Evolutionary conservation across 2,329 filamentous ascomycete species (phyloP).

Genomic region (Cryphonectria radicalis): DNA sequence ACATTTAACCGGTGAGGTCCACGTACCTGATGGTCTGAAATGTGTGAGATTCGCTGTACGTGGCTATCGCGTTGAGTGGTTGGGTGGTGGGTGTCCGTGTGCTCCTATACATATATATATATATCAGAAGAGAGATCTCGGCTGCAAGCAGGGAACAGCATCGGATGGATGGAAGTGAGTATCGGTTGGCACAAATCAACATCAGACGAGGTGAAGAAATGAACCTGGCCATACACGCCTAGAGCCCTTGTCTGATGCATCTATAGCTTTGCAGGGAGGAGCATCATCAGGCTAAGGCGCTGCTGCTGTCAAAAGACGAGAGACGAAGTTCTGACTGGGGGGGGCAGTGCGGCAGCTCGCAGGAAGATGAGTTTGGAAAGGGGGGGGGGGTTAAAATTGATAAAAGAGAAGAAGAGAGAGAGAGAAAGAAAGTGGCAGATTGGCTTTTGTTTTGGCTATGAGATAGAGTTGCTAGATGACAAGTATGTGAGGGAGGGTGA

Average conservation of each 20-base stretch:
- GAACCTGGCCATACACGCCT: background rate
- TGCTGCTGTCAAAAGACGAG: background rate
- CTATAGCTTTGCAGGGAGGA: background rate
- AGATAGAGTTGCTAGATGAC: conserved; percentile 23
- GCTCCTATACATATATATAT: background rate
- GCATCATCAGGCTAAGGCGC: background rate
- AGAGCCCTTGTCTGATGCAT: background rate
- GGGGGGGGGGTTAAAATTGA: no score
- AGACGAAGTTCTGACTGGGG: background rate
- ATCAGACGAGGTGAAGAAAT: background rate
- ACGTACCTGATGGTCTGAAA: background rate
- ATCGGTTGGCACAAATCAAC: background rate
- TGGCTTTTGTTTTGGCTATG: conserved; percentile 20
- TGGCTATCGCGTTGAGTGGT: background rate
- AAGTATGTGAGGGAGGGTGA: background rate
- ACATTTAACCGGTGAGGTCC: background rate
- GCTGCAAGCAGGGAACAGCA: background rate
- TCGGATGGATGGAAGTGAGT: background rate
- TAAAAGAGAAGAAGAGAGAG: background rate
- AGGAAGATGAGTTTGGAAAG: background rate
- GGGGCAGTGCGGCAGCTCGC: background rate
- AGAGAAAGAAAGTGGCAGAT: background rate
- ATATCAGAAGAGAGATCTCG: background rate
- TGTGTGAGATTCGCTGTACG: background rate
- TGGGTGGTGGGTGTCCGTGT: background rate